A percentile compares a stretch with the other conserved stretches of the same genome.
Conservation (phyloP, 2,329 filamentous ascomycete species). For the Fusarium miscanthi region DNA sequence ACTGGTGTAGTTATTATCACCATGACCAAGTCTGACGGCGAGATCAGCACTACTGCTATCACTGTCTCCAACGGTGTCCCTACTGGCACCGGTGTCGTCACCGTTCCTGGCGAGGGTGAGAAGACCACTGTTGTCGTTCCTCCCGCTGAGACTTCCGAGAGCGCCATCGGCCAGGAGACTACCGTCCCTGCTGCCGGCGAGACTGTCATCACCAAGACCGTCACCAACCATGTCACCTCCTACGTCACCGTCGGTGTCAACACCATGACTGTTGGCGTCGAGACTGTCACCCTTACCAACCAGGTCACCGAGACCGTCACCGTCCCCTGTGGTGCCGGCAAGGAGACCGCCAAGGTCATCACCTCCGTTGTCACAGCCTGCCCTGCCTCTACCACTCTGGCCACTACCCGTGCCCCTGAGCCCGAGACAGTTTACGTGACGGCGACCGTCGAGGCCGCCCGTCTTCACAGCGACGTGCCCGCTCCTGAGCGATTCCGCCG, state of each 20-base stretch:
- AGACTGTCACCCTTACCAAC: slow-evolving; percentile 37
- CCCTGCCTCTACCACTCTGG: slow-evolving; percentile 37
- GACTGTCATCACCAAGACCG: slow-evolving; percentile 33
- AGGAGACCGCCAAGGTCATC: slow-evolving; percentile 28
- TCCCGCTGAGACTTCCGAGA: slow-evolving; percentile 5
- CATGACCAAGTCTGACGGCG: slow-evolving; percentile 35
- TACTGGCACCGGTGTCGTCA: slow-evolving; percentile 22
- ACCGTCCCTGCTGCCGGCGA: slow-evolving; percentile 11
- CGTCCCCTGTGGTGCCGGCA: slow-evolving; percentile 6
- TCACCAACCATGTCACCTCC: slow-evolving; percentile 31
- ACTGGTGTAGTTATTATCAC: slow-evolving; percentile 23
- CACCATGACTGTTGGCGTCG: slow-evolving; percentile 19
- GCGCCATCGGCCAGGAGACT: slow-evolving; percentile 21
- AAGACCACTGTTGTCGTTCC: slow-evolving; percentile 9
- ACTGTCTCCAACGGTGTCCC: slow-evolving; percentile 24
- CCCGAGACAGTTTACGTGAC: slow-evolving; percentile 45
- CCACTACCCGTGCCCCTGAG: slow-evolving; percentile 32
- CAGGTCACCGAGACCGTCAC: slow-evolving; percentile 30
- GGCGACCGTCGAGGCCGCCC: slow-evolving; percentile 29
- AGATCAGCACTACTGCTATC: slow-evolving; percentile 29
- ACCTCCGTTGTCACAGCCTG: slow-evolving; percentile 33
- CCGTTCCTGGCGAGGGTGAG: slow-evolving; percentile 12
- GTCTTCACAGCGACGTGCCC: slow-evolving; percentile 14
- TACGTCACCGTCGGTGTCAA: slow-evolving; percentile 21
- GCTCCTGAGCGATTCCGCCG: slow-evolving; percentile 31